Percentiles rank a stretch among this genome's conserved stretches.
Conservation (phyloP, 2,329 filamentous ascomycete genomes). For the Botrytis deweyae region DNA sequence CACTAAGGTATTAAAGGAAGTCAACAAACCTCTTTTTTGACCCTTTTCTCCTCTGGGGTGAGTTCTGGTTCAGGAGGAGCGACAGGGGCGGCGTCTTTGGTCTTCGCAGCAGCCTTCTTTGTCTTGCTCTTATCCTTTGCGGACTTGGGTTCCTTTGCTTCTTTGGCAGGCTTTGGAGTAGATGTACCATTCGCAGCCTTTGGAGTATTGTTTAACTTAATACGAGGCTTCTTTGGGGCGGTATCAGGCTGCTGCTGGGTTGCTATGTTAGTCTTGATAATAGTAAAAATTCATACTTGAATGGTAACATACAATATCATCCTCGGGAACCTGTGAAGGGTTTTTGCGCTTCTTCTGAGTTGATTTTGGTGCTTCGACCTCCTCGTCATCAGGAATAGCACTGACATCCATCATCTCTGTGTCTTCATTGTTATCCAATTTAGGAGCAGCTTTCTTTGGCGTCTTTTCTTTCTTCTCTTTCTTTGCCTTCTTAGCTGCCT, state of each 20-base stretch:
- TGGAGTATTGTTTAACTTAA: constrained; percentile 64
- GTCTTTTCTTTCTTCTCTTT: constrained; percentile 43
- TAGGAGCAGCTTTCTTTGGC: constrained; percentile 45
- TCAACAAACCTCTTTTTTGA: constrained; percentile 57
- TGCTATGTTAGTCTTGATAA: constrained; percentile 2
- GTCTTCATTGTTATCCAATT: constrained; percentile 55
- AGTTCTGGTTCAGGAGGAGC: constrained; percentile 56
- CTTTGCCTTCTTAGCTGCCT: constrained; percentile 48
- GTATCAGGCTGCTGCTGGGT: constrained; percentile 46
- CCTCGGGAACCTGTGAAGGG: constrained; percentile 53
- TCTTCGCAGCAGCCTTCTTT: constrained; percentile 55
- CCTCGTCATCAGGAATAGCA: constrained; percentile 54
- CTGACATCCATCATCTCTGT: constrained; percentile 57
- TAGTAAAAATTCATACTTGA: neutral
- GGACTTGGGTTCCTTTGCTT: constrained; percentile 42
- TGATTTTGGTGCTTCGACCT: constrained; percentile 48
- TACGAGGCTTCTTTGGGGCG: constrained; percentile 63
- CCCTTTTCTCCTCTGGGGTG: constrained; percentile 56
- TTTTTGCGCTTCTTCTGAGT: constrained; percentile 83
- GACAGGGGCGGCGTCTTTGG: constrained; percentile 54
- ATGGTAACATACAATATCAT: constrained; percentile 57
- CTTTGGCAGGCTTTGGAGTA: constrained; percentile 33
- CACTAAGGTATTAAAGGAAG: neutral
- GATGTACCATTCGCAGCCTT: constrained; percentile 60
- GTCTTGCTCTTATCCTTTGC: constrained; percentile 41